Base-by-base conservation (phyloP, 1,284 basidiomycete species). In the Rhodotorula sp. region DNA sequence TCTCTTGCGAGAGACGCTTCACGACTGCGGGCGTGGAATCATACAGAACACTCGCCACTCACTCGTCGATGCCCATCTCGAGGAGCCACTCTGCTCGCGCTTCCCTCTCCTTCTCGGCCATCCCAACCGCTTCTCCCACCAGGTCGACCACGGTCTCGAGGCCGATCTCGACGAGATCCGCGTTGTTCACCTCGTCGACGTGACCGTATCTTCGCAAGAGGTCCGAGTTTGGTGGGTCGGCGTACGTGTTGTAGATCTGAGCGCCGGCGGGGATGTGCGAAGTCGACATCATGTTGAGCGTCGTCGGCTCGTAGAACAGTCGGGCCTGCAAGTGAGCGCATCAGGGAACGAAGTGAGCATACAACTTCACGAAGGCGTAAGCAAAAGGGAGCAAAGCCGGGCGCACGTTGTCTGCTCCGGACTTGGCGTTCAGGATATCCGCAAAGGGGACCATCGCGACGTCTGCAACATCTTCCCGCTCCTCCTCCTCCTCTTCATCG, bases 361-460 rank as follows among this genome's bases (percentile, higher is more conserved):
- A 42, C 37, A 42, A 2, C 37, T 8, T 42, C 37, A 2, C 33
- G 33, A 33, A 6, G 10, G n/a, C 8, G 30, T 24, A 24, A 1
- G 22, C 1, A 20, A n/a, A 44, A 18, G n/a, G 30, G 44, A 17
- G 15, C 15, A 33, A 56, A 24, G 37, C 15, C 3, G 45, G 1
- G 79, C 87, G 70, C 76, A 92, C 94, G 76, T 96, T 97, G 80
- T 93, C 90, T 45, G 85, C 86, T n/a, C 87, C 89, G 79, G 87
- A 92, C 66, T 88, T 86, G 10, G 94, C 94, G 51, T 75, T 73
- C 49, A 82, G 84, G 84, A 98, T 89, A 80, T 98, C 95, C 2
- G 95, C 96, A 84, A 99, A 89, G 0, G 95, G 95, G 1, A 98
- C 91, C 94, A 99, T 96, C 1, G 91, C 88, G 17, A 93, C 88